A percentile compares a stretch with the other conserved stretches of the same genome.
Evolutionary conservation across 108 stramenopile species (phyloP).

Genomic region (Asterionellopsis glacialis): DNA sequence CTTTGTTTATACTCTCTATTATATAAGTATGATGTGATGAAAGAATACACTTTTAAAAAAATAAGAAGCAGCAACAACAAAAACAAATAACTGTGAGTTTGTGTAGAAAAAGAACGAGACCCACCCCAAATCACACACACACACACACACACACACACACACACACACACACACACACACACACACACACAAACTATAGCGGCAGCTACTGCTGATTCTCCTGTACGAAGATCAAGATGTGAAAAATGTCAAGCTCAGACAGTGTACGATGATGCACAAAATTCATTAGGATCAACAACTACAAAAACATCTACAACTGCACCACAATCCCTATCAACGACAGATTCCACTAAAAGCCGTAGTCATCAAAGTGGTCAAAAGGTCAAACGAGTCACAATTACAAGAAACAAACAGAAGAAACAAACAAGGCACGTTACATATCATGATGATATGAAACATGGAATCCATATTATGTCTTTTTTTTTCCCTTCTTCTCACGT

Average conservation of each 20-base stretch:
- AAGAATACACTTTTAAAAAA: too few relatives aligned
- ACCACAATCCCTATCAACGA: conserved; percentile 8
- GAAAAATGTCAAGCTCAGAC: conserved; percentile 28
- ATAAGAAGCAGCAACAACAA: too few relatives aligned
- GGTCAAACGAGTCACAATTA: too few relatives aligned
- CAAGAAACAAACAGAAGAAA: too few relatives aligned
- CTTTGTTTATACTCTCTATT: too few relatives aligned
- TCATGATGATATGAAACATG: background rate
- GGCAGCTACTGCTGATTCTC: background rate
- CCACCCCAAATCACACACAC: too few relatives aligned
- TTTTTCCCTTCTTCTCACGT: background rate
- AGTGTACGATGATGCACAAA: conserved; percentile 41
- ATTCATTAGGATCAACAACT: background rate
- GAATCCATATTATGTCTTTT: background rate
- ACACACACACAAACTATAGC: too few relatives aligned
- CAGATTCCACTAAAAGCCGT: background rate
- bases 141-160: too few relatives aligned
- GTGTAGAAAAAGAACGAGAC: too few relatives aligned
- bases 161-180: too few relatives aligned
- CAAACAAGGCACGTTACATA: background rate
- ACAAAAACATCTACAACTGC: background rate
- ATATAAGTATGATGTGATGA: too few relatives aligned
- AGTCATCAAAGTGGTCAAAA: background rate
- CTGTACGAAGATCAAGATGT: conserved; percentile 34
- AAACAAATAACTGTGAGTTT: too few relatives aligned